A percentile compares a stretch with the other conserved stretches of the same genome.
Conservation (phyloP, 1,139 yeast genomes). For the Candida labiduridarum region DNA sequence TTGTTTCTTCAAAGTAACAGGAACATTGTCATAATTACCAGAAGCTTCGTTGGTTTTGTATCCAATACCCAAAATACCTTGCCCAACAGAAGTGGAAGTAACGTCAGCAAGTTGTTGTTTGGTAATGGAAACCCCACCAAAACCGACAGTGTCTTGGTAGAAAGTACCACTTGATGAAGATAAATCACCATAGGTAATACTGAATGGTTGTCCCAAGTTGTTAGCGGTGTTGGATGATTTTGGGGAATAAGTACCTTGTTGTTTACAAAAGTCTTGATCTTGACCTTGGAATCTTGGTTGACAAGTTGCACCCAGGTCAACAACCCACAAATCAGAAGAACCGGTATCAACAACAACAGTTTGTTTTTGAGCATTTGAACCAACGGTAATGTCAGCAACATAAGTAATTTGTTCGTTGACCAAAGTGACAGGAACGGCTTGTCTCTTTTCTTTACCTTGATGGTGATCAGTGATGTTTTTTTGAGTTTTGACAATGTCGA, state of each 20-base stretch:
- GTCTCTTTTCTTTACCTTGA: constrained; percentile 4
- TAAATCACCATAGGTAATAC: constrained; percentile 15
- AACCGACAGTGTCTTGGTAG: constrained; percentile 45
- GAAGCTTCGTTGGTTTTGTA: constrained; percentile 14
- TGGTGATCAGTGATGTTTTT: constrained; percentile 26
- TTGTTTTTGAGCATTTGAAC: constrained; percentile 14
- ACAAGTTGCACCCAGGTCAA: constrained; percentile 11
- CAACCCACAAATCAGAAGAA: constrained; percentile 34
- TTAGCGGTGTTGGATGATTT: constrained; percentile 7
- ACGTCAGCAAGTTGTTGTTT: constrained; percentile 22
- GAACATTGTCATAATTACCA: constrained; percentile 32
- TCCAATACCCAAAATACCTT: constrained; percentile 27
- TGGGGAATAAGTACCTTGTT: constrained; percentile 10
- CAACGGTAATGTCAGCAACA: constrained; percentile 12
- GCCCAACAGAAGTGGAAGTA: constrained; percentile 11
- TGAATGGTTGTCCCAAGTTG: constrained; percentile 12
- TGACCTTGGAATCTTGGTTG: neutral
- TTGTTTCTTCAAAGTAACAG: constrained; percentile 27
- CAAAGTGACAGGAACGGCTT: constrained; percentile 11
- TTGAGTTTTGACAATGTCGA: constrained; percentile 10
- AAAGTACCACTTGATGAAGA: constrained; percentile 51
- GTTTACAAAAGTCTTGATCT: constrained; percentile 6
- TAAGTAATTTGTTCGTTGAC: constrained; percentile 9
- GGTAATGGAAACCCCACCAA: constrained; percentile 16
- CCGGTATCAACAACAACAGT: constrained; percentile 24